phyloP scores from a whole-genome alignment of 176 grass and related monocot genomes.

The Tillandsia fasciculata region DNA sequence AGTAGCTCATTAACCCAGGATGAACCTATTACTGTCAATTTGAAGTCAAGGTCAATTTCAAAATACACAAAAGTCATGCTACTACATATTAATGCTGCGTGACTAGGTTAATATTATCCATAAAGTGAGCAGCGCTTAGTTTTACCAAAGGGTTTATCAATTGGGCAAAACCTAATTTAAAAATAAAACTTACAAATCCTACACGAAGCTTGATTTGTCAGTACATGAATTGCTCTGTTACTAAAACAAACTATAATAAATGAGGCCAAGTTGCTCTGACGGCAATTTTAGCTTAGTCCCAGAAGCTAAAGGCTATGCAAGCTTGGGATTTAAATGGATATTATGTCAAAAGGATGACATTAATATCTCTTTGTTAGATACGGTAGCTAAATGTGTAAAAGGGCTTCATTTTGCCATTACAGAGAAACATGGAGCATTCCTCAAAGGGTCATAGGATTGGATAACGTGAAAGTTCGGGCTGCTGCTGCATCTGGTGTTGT shows the following conservation, averaged over 20 bases:
- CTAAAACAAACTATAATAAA: neutral
- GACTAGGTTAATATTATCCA: neutral
- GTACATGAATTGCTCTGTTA: neutral
- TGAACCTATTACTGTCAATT: too few species aligned
- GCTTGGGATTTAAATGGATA: neutral
- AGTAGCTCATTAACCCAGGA: too few species aligned
- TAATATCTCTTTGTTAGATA: neutral
- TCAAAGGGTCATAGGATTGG: slow-evolving; percentile 59
- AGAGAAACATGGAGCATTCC: slow-evolving; percentile 72
- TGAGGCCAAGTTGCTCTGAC: neutral
- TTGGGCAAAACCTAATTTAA: neutral
- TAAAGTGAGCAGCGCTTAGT: neutral
- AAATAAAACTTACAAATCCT: neutral
- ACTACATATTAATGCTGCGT: too few species aligned
- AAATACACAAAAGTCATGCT: too few species aligned
- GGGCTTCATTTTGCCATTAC: slow-evolving; percentile 1
- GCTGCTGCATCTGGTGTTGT: slow-evolving; percentile 75
- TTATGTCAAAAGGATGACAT: neutral
- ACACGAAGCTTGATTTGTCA: neutral
- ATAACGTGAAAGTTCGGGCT: slow-evolving; percentile 56
- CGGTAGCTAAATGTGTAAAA: neutral
- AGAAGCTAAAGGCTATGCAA: neutral
- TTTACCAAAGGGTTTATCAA: neutral
- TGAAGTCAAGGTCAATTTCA: too few species aligned
- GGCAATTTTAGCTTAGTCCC: neutral